Evolutionary conservation across 2,329 filamentous ascomycete species (phyloP).

Genomic region (Neofusicoccum kwambonambiense): DNA sequence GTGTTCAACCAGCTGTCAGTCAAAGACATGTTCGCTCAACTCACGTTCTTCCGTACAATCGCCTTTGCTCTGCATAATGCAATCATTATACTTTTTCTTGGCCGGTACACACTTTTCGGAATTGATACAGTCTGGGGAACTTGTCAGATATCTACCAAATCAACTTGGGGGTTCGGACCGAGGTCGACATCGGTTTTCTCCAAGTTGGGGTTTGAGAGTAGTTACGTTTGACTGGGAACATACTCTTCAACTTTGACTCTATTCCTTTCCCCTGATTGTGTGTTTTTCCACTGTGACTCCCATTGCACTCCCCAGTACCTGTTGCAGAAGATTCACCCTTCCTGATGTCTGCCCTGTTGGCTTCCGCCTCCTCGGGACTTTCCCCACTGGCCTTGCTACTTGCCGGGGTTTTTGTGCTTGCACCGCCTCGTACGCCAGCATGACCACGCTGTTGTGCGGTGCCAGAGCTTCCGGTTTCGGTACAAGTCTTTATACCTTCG

Average conservation of each 20-base stretch:
- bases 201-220: neutral
- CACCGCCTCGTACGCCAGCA: neutral
- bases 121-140: neutral
- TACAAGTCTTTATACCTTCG: neutral
- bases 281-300: neutral
- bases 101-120: neutral
- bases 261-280: neutral
- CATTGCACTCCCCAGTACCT: neutral
- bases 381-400: neutral
- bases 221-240: neutral
- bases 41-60: conserved; percentile 3
- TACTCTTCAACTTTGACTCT: neutral
- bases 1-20: neutral
- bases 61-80: neutral
- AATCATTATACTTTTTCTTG: neutral
- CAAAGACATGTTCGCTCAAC: neutral
- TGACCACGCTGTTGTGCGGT: neutral
- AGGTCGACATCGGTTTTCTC: no score
- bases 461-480: neutral
- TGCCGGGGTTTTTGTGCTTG: neutral
- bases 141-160: neutral
- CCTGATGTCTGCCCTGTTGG: neutral
- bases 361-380: neutral
- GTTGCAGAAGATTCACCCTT: neutral
- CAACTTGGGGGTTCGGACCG: no score